Percentiles rank a stretch among this genome's conserved stretches.
Evolutionary conservation across 768 basidiomycete species (phyloP).

Genomic region (Boletellus ananas): DNA sequence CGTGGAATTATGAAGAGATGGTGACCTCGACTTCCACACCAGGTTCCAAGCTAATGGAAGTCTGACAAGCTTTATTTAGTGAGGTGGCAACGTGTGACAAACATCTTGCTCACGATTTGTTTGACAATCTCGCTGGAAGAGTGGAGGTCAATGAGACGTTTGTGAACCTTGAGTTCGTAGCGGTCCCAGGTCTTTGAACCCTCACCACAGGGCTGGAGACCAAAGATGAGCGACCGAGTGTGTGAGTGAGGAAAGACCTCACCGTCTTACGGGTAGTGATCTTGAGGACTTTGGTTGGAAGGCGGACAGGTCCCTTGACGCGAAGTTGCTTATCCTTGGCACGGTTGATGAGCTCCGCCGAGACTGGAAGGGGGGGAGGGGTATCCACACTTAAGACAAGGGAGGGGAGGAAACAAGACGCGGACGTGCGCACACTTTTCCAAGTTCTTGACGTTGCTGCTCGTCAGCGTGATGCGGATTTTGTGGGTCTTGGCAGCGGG

Average conservation of each 20-base stretch:
- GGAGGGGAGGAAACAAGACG: neutral
- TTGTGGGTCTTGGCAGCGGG: conserved; percentile 94
- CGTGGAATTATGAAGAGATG: conserved; percentile 62
- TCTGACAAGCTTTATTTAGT: conserved; percentile 46
- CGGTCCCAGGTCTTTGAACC: conserved; percentile 99
- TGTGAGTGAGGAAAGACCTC: conserved; percentile 28
- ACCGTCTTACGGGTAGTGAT: conserved; percentile 99
- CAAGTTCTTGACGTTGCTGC: conserved; percentile 95
- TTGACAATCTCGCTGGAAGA: conserved; percentile 99
- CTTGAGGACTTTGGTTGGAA: conserved; percentile 98
- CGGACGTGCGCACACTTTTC: conserved; percentile 81
- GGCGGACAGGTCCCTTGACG: conserved; percentile 97
- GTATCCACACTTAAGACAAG: neutral
- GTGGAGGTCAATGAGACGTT: conserved; percentile 98
- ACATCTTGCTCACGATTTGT: conserved; percentile 80
- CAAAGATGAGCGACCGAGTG: neutral
- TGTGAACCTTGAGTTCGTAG: conserved; percentile 99
- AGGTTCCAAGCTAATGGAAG: conserved; percentile 97
- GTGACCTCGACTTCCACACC: conserved; percentile 99
- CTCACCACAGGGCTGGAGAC: conserved; percentile 91
- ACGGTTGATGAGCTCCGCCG: conserved; percentile 91
- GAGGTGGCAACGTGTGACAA: neutral
- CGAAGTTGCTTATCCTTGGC: conserved; percentile 99
- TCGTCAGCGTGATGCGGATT: conserved; percentile 98
- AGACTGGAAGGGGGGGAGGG: conserved; percentile 56